Conservation (phyloP, 2,329 filamentous ascomycete genomes). For the Penicillium italicum region DNA sequence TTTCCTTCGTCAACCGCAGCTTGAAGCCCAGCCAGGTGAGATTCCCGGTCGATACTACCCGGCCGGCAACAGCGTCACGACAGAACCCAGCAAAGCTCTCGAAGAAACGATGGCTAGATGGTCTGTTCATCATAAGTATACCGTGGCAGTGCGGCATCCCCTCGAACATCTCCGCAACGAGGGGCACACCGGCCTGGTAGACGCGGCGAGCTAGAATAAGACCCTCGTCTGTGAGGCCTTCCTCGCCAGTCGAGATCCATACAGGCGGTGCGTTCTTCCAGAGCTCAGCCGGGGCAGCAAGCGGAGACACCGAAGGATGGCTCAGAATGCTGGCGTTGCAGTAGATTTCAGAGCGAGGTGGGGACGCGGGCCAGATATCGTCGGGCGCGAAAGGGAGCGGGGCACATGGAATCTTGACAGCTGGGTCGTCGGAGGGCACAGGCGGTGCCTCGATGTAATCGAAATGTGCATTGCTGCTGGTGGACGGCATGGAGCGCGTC, state of each 20-base stretch:
- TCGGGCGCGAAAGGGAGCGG: constrained; percentile 34
- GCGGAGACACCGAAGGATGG: constrained; percentile 43
- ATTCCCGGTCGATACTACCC: constrained; percentile 27
- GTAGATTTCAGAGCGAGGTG: constrained; percentile 44
- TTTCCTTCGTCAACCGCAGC: constrained; percentile 24
- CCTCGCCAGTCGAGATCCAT: constrained; percentile 42
- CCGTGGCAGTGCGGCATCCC: constrained; percentile 53
- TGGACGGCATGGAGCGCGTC: constrained; percentile 42
- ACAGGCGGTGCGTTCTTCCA: constrained; percentile 44
- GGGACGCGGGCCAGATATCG: constrained; percentile 39
- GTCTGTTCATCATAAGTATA: constrained; percentile 50
- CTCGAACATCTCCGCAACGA: constrained; percentile 43
- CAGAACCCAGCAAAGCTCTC: constrained; percentile 56
- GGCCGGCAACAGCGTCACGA: constrained; percentile 31
- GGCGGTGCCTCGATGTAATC: constrained; percentile 40
- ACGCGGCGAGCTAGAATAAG: constrained; percentile 41
- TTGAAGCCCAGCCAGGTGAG: constrained; percentile 34
- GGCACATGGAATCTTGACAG: constrained; percentile 16
- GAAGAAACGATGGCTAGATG: constrained; percentile 52
- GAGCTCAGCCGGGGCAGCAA: constrained; percentile 33
- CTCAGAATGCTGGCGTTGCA: constrained; percentile 36
- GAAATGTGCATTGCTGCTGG: constrained; percentile 35
- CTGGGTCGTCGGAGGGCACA: constrained; percentile 16
- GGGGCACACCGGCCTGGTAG: constrained; percentile 35
- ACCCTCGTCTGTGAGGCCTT: constrained; percentile 42